These are phyloP conservation scores for Peronospora tabacina DNA, from an alignment of 352 stramenopile species.

Conservation along the genomic window DNA sequence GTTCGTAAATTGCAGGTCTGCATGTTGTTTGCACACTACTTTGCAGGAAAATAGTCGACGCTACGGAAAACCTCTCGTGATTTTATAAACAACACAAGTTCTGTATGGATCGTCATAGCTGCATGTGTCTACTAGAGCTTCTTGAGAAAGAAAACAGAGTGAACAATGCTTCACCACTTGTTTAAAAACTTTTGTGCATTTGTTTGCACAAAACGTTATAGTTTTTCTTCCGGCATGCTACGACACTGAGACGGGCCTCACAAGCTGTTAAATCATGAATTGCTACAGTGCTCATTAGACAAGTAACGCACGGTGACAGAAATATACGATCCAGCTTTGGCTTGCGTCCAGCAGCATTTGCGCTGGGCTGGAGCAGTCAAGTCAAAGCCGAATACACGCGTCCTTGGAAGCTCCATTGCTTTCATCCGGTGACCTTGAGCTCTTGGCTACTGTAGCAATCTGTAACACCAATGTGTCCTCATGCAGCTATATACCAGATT, in stretches of 20 bases:
- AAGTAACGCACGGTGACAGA: not conserved
- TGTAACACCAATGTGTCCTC: constrained; percentile 9
- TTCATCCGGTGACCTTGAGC: constrained; percentile 23
- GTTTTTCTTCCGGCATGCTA: too few relatives aligned
- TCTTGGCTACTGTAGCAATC: constrained; percentile 7
- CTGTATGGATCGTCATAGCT: too few relatives aligned
- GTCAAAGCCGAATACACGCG: not conserved
- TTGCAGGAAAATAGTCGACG: too few relatives aligned
- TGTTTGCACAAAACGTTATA: too few relatives aligned
- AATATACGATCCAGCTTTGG: constrained; percentile 1
- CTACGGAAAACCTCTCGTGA: too few relatives aligned
- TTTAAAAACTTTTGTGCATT: too few relatives aligned
- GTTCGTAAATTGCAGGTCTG: too few relatives aligned
- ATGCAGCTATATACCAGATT: constrained; percentile 8
- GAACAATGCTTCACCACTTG: too few relatives aligned
- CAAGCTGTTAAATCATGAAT: constrained; percentile 25
- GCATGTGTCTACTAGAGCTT: too few relatives aligned
- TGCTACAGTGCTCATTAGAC: constrained; percentile 9
- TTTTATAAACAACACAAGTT: too few relatives aligned
- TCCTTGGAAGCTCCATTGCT: constrained; percentile 12
- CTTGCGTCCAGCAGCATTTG: not conserved
- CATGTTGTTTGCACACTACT: too few relatives aligned
- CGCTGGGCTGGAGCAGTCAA: constrained; percentile 4
- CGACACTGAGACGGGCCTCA: not conserved
- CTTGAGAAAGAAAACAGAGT: too few relatives aligned